Evolutionary conservation across 768 basidiomycete species (phyloP).

Genomic region (Mycena epipterygia): DNA sequence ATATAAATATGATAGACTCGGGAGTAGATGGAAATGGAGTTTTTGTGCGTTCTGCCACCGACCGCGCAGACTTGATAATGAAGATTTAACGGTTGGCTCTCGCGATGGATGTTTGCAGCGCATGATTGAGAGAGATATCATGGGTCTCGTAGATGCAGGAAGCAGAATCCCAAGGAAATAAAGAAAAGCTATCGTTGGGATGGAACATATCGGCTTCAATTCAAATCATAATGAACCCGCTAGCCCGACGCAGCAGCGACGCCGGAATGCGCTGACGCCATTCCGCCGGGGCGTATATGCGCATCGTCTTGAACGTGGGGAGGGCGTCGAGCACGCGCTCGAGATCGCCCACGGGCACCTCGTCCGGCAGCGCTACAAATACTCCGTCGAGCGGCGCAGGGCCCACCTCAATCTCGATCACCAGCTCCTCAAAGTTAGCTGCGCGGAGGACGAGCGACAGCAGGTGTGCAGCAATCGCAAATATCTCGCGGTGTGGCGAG

Average conservation of each 20-base stretch:
- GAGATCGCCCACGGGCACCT: background rate
- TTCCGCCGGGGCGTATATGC: background rate
- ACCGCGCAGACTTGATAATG: too few species aligned
- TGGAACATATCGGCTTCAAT: too few species aligned
- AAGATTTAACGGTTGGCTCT: too few species aligned
- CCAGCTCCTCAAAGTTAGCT: background rate
- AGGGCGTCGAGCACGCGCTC: background rate
- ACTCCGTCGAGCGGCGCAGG: background rate
- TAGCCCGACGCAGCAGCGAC: background rate
- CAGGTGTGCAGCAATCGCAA: background rate
- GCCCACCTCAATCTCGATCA: background rate
- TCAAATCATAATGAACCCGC: background rate
- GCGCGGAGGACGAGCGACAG: background rate
- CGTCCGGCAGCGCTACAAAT: too few species aligned
- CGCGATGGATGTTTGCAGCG: too few species aligned
- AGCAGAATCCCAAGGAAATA: too few species aligned
- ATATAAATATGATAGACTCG: too few species aligned
- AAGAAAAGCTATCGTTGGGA: too few species aligned
- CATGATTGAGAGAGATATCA: too few species aligned
- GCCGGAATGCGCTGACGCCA: background rate
- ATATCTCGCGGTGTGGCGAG: background rate
- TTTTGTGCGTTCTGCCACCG: too few species aligned
- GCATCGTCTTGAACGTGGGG: background rate
- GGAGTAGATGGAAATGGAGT: too few species aligned
- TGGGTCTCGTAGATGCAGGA: too few species aligned